Evolutionary conservation across 2,329 filamentous ascomycete species (phyloP).

Genomic region (Pseudocercospora eumusae): DNA sequence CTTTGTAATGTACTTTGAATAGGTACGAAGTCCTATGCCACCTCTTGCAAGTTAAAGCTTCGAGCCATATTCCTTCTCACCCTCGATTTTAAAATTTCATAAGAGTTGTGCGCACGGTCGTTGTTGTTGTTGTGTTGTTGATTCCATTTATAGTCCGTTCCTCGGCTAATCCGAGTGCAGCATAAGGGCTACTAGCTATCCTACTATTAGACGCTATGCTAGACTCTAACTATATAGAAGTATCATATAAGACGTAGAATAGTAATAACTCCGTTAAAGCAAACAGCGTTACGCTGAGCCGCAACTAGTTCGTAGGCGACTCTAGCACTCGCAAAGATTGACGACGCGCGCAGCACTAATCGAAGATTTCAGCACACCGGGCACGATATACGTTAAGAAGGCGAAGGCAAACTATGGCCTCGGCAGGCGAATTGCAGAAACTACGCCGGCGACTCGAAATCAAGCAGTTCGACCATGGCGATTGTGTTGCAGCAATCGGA

Average conservation of each 20-base stretch:
- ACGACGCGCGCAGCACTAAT: no score
- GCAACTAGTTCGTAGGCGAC: no score
- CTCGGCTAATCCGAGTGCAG: not conserved
- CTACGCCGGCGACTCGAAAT: not conserved
- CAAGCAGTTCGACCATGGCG: constrained; percentile 1
- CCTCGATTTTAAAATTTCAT: not conserved
- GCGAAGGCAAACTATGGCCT: no score
- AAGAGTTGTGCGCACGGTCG: not conserved
- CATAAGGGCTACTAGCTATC: not conserved
- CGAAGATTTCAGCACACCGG: no score
- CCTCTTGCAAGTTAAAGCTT: not conserved
- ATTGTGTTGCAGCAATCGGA: constrained; percentile 8
- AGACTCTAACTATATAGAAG: not conserved
- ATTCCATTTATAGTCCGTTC: not conserved
- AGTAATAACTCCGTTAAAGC: not conserved
- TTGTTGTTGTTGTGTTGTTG: no score
- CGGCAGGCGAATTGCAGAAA: not conserved
- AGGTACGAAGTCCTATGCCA: not conserved
- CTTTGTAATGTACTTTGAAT: not conserved
- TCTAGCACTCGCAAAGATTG: no score
- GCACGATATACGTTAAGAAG: no score
- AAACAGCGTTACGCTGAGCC: not conserved
- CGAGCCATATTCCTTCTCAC: not conserved
- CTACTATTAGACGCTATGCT: not conserved
- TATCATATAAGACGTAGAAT: not conserved